phyloP scores from a whole-genome alignment of 164 flowering plant genomes.

The Sextonia rubra region DNA sequence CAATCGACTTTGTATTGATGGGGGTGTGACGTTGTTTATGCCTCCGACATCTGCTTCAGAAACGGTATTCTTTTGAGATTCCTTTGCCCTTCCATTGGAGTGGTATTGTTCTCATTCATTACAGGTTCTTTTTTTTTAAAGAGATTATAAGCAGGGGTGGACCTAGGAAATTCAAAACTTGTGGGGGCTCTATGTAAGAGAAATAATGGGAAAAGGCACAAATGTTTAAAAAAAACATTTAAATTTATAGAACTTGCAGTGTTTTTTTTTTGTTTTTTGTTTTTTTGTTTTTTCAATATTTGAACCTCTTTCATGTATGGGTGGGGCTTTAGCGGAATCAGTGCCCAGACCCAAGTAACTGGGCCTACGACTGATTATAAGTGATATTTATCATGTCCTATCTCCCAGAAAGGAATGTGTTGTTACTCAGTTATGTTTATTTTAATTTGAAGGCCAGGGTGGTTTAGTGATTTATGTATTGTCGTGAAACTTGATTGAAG shows the following conservation, averaged over 20 bases:
- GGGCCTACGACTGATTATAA: too few species aligned
- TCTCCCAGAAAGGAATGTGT: background rate
- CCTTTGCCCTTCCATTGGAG: background rate
- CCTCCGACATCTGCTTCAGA: slow-evolving; percentile 91
- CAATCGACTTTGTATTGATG: slow-evolving; percentile 83
- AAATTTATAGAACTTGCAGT: too few species aligned
- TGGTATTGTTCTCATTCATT: background rate
- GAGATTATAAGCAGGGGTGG: too few species aligned
- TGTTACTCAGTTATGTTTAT: background rate
- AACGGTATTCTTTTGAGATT: slow-evolving; percentile 43
- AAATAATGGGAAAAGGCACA: too few species aligned
- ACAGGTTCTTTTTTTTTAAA: background rate
- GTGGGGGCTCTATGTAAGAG: too few species aligned
- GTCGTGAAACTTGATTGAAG: slow-evolving; percentile 32
- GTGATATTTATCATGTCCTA: background rate
- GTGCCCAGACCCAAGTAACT: too few species aligned
- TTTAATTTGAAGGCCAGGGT: background rate
- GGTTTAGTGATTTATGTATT: background rate
- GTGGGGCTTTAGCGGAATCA: too few species aligned
- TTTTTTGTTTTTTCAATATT: too few species aligned
- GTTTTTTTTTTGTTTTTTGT: too few species aligned
- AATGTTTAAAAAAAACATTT: too few species aligned
- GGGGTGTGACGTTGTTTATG: slow-evolving; percentile 94
- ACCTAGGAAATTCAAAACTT: too few species aligned
- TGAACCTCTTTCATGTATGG: too few species aligned